A percentile compares a stretch with the other conserved stretches of the same genome.
phyloP scores from a whole-genome alignment of 441 rosid genomes.

The Biscutella laevigata region DNA sequence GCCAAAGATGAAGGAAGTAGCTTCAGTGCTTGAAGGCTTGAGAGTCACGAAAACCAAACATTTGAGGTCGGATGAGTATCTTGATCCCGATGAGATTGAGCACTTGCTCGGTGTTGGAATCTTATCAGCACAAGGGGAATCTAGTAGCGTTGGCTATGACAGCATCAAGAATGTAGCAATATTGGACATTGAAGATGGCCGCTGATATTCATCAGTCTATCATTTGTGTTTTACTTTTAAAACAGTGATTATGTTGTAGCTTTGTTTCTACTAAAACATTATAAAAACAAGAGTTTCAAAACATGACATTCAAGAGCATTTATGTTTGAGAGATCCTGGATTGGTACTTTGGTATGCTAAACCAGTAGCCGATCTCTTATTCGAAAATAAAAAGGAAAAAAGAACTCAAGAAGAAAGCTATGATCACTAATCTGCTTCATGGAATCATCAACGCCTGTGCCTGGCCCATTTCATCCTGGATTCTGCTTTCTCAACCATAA shows the following conservation, averaged over 20 bases:
- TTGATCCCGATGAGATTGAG: background rate
- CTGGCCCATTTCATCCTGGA: background rate
- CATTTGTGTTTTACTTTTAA: too few species aligned
- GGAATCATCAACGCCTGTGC: too few species aligned
- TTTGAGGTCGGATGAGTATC: background rate
- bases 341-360: too few species aligned
- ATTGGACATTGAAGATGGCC: background rate
- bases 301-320: too few species aligned
- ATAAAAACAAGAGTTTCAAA: too few species aligned
- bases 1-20: slow-evolving; percentile 11
- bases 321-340: too few species aligned
- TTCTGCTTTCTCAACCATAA: background rate
- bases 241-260: too few species aligned
- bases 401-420: too few species aligned
- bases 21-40: background rate
- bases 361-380: too few species aligned
- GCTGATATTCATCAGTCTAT: background rate
- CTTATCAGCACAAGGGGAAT: background rate
- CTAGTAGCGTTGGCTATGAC: background rate
- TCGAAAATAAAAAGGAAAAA: too few species aligned
- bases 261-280: background rate
- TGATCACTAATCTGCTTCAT: too few species aligned
- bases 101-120: background rate
- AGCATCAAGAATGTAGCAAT: background rate
- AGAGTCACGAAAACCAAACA: background rate